A percentile compares a stretch with the other conserved stretches of the same genome.
These are phyloP conservation scores for Pseudogymnoascus sp. DNA, from an alignment of 2,329 filamentous ascomycete species.

Conservation along the genomic window DNA sequence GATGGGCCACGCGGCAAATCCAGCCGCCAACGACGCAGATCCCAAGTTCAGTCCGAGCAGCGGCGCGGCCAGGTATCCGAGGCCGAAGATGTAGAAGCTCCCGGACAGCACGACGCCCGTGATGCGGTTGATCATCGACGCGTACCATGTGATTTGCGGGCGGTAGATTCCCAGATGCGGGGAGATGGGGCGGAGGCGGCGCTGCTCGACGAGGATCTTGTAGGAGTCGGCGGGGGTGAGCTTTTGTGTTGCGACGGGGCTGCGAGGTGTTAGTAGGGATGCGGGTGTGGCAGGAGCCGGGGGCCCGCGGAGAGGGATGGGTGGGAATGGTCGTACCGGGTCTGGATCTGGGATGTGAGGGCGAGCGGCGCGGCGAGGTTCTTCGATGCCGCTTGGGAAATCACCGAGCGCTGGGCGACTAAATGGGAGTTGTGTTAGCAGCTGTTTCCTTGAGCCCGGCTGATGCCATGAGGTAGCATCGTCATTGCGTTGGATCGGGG, in stretches of 20 bases:
- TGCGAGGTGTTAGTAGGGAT: constrained; percentile 22
- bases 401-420: constrained; percentile 37
- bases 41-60: constrained; percentile 61
- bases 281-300: neutral
- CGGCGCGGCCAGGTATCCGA: constrained; percentile 59
- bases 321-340: constrained; percentile 34
- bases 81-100: constrained; percentile 58
- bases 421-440: constrained; percentile 12
- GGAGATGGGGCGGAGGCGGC: constrained; percentile 57
- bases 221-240: constrained; percentile 37
- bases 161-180: constrained; percentile 65
- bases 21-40: constrained; percentile 53
- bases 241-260: constrained; percentile 41
- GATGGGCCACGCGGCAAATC: constrained; percentile 55
- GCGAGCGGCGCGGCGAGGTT: constrained; percentile 34
- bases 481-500: neutral
- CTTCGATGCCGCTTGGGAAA: constrained; percentile 33
- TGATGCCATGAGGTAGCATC: constrained; percentile 10
- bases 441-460: constrained; percentile 12
- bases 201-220: constrained; percentile 60
- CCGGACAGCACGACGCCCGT: constrained; percentile 55
- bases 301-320: neutral
- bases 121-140: constrained; percentile 54
- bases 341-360: constrained; percentile 37
- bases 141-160: constrained; percentile 63